Evolutionary conservation across 2,329 filamentous ascomycete genomes (phyloP), one percentile per base, ranked within the genome.

Genomic region (Stachybotrys elegans): DNA sequence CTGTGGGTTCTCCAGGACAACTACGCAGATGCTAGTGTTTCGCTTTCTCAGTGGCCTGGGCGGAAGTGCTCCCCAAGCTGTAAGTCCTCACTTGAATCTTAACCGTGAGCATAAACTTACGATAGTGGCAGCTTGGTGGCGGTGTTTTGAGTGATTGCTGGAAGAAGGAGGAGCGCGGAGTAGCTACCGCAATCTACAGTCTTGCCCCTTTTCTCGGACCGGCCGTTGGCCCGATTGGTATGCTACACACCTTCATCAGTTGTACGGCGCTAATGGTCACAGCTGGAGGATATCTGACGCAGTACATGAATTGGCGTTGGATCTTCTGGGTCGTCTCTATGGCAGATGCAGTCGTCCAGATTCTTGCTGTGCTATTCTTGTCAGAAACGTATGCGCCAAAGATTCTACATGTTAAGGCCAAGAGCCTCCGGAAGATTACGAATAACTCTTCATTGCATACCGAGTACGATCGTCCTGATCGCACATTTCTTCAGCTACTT

Each of bases 101-200:
- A n/a, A 4, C 12, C 9, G 5, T 19, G n/a, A 2, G 2, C 3
- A 2, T 16, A 4, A 7, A 13, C 1, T 23, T 12, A 19, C 1
- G 9, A 4, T 40, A 1, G 23, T 47, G 13, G 44, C 9, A 62
- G 60, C 54, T 75, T 36, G 73, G 70, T 16, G 67, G 67, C 16
- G 72, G 69, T 4, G 65, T 69, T 4, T 55, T 76, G 13, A 69
- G 67, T n/a, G 76, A 79, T 51, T 61, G 74, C 36, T 70, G 73
- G 54, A 62, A 62, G 6, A 60, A 63, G 4, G 70, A 73, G 29
- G 61, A 73, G 50, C 50, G 61, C 5, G 61, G 61, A 4, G 57
- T 50, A 5, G 61, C 60, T 6, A 56, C 51, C 0, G 58, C 60
- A 5, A 55, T 63, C 4, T 63, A 64, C 42, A 57, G 67, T 12